Evolutionary conservation across 1,284 basidiomycete species (phyloP), one percentile per base, ranked within the genome.

Genomic region (Bjerkandera adusta): DNA sequence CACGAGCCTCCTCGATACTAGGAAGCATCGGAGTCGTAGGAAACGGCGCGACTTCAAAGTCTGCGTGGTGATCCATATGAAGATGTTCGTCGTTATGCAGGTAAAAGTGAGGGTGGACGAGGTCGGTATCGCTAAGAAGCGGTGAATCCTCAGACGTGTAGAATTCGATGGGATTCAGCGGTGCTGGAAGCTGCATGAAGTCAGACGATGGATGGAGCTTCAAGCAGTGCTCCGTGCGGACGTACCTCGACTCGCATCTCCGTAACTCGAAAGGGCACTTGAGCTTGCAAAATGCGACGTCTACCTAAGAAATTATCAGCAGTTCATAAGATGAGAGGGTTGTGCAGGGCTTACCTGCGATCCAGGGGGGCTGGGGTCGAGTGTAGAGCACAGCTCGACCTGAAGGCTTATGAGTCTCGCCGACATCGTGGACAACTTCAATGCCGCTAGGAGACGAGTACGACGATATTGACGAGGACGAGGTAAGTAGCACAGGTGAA

Each of bases 11-110:
- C 4, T 7, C 18, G 13, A 25, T 33, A 22, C 34, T 27, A 4
- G 45, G 40, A 12, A 51, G 46, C 3, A 51, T 16, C 15, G 50
- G 50, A 7, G 50, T 51, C 11, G 40, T 37, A 3, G 46, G 50
- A 34, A 51, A 45, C 8, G 22, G 22, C 4, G 24, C 43, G 18
- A 51, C 46, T 3, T 48, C 50, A 16, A 51, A 48, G 26, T 36
- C 27, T 15, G 18, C 34, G 15, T 36, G 16, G 22, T 34, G 25
- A 12, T 16, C 6, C 24, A 36, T 18, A 21, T 45, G 36, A 16
- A 45, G 36, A 3, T 29, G 24, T 5, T 49, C 43, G 27, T 22
- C 30, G 16, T 39, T 29, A 27, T 47, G 36, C 6, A 49, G 15
- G 20, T 41, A 36, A 18, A 15, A 16, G 29, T 40, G 25, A 22